Conservation (phyloP, 257 asterid species). For the Solanum clarkiae region DNA sequence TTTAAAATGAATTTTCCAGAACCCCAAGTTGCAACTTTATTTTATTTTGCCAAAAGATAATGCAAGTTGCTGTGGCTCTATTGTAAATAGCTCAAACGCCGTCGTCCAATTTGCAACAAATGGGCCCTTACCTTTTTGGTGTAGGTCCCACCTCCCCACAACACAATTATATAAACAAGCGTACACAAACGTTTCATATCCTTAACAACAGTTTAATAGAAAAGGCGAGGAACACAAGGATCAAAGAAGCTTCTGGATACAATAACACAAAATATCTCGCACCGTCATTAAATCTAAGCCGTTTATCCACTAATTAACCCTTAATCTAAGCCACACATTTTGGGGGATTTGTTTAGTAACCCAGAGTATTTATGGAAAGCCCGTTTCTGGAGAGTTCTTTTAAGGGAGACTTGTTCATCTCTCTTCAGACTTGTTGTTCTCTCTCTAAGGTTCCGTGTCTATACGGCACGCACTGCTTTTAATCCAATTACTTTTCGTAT, state of each 20-base stretch:
- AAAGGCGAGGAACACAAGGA: not conserved
- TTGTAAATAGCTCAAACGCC: not conserved
- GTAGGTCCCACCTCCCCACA: not conserved
- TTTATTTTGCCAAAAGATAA: not conserved
- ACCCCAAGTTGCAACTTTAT: not conserved
- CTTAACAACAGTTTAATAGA: not conserved
- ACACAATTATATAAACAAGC: not conserved
- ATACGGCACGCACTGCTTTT: not conserved
- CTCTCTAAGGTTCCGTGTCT: constrained; percentile 12
- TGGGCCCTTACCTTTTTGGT: not conserved
- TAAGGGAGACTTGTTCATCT: constrained; percentile 5
- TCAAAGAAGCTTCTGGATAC: constrained; percentile 37
- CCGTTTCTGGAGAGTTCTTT: constrained; percentile 49
- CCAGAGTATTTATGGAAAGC: constrained; percentile 5
- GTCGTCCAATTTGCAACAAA: not conserved
- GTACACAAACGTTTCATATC: not conserved
- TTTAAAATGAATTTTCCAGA: not conserved
- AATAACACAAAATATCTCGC: constrained; percentile 17
- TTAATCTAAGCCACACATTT: not conserved
- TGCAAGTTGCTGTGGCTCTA: not conserved
- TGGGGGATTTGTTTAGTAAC: not conserved
- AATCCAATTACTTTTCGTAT: not conserved
- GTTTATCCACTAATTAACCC: not conserved
- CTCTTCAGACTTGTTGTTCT: not conserved
- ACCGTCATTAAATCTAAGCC: constrained; percentile 19